phyloP scores from a whole-genome alignment of 352 stramenopile genomes.

The Phytophthora idaei region DNA sequence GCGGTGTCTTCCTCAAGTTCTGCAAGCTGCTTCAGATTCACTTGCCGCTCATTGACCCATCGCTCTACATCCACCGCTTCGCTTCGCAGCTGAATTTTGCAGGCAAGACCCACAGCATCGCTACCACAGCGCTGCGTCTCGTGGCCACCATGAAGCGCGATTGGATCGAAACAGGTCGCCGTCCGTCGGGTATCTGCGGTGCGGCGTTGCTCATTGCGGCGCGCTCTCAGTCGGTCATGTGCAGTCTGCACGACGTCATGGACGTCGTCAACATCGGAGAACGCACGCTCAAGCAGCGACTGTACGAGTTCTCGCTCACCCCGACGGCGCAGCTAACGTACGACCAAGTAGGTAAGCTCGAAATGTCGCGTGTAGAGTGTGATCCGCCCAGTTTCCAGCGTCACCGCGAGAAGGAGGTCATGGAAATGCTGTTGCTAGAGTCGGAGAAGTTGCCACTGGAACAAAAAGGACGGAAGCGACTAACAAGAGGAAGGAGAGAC shows the following conservation, averaged over 20 bases:
- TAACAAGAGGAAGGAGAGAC: slow-evolving; percentile 21
- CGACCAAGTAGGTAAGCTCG: slow-evolving; percentile 93
- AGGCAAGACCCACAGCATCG: slow-evolving; percentile 92
- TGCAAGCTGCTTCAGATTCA: slow-evolving; percentile 95
- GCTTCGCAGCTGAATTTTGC: slow-evolving; percentile 98
- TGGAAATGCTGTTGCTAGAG: slow-evolving; percentile 92
- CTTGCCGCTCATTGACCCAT: slow-evolving; percentile 98
- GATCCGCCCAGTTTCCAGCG: slow-evolving; percentile 91
- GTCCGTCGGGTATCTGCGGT: slow-evolving; percentile 97
- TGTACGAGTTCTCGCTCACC: slow-evolving; percentile 98
- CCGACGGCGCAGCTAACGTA: slow-evolving; percentile 95
- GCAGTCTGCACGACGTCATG: slow-evolving; percentile 85
- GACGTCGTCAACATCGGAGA: slow-evolving; percentile 97
- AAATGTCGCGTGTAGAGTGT: slow-evolving; percentile 87
- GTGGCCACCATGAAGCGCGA: slow-evolving; percentile 98
- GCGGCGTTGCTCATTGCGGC: slow-evolving; percentile 96
- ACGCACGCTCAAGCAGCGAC: slow-evolving; percentile 94
- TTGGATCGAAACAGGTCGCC: slow-evolving; percentile 98
- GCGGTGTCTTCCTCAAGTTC: slow-evolving; percentile 91
- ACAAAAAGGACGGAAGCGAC: slow-evolving; percentile 37
- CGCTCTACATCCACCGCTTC: slow-evolving; percentile 98
- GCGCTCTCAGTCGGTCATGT: slow-evolving; percentile 94
- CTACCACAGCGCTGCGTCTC: slow-evolving; percentile 95
- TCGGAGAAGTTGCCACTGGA: slow-evolving; percentile 68
- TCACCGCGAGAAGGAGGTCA: slow-evolving; percentile 86